Evolutionary conservation across 345 rosid genomes (phyloP).

Genomic region (Durio zibethinus): DNA sequence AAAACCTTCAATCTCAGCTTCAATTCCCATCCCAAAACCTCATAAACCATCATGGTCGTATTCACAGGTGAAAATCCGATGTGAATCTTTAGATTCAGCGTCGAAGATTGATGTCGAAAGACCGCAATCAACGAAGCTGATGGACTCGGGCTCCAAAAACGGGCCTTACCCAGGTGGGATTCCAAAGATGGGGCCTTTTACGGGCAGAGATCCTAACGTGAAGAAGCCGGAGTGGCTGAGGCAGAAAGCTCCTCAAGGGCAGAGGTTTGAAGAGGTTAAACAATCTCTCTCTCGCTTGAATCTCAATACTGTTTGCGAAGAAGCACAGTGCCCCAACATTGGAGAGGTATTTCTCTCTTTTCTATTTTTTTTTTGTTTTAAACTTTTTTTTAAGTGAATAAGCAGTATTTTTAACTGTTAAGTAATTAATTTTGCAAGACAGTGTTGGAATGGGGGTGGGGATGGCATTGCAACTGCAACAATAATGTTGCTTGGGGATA

Average conservation of each 20-base stretch:
- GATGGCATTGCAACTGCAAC: constrained; percentile 97
- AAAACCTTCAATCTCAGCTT: constrained; percentile 44
- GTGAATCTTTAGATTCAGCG: constrained; percentile 33
- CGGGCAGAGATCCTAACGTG: constrained; percentile 80
- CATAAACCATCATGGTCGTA: constrained; percentile 3
- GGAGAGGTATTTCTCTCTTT: constrained; percentile 60
- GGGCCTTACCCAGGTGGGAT: constrained; percentile 54
- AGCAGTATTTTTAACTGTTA: neutral
- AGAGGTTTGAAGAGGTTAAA: constrained; percentile 70
- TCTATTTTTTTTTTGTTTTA: neutral
- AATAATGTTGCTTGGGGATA: constrained; percentile 95
- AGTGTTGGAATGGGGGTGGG: constrained; percentile 99
- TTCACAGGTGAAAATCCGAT: constrained; percentile 35
- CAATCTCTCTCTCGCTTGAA: constrained; percentile 65
- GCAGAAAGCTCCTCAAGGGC: constrained; percentile 91
- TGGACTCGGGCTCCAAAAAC: constrained; percentile 30
- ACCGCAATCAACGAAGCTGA: constrained; percentile 24
- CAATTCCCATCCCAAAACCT: constrained; percentile 32
- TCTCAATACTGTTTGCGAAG: constrained; percentile 92
- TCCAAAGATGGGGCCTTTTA: constrained; percentile 55
- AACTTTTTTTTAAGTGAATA: neutral
- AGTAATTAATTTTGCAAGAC: neutral
- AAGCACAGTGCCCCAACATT: constrained; percentile 97
- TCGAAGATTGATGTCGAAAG: constrained; percentile 1
- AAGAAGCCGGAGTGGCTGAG: constrained; percentile 90